These are phyloP conservation scores for Coemansia guatemalensis DNA, from an alignment of 192 early-diverging fungal genomes.

Conservation along the genomic window DNA sequence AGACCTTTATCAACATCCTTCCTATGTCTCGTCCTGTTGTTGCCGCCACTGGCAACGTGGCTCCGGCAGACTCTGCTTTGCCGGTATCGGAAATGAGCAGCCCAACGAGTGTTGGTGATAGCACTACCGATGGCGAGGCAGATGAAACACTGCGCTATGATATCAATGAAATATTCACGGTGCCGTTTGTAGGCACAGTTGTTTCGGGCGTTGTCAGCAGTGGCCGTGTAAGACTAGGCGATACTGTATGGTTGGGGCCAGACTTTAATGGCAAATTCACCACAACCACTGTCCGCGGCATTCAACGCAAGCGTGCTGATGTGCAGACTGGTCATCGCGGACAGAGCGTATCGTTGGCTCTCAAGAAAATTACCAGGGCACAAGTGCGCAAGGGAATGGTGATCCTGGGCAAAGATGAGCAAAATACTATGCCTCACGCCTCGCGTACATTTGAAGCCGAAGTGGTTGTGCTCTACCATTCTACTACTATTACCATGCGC, in stretches of 20 bases:
- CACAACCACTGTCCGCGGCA: slow-evolving; percentile 75
- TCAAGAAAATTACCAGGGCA: slow-evolving; percentile 80
- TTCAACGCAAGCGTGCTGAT: slow-evolving; percentile 85
- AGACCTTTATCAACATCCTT: slow-evolving; percentile 83
- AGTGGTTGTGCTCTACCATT: slow-evolving; percentile 87
- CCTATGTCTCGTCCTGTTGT: slow-evolving; percentile 36
- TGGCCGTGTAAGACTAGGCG: slow-evolving; percentile 78
- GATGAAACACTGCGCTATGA: slow-evolving; percentile 69
- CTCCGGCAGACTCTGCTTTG: not conserved
- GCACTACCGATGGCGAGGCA: not conserved
- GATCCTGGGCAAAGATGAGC: slow-evolving; percentile 23
- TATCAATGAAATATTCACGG: slow-evolving; percentile 88
- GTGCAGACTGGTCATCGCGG: slow-evolving; percentile 76
- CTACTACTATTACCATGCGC: slow-evolving; percentile 83
- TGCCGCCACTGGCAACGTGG: not conserved
- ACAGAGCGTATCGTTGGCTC: slow-evolving; percentile 80
- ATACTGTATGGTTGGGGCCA: slow-evolving; percentile 81
- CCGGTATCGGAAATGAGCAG: no score
- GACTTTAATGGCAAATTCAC: slow-evolving; percentile 81
- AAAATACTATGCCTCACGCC: slow-evolving; percentile 13
- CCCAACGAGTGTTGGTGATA: not conserved
- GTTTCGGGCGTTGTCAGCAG: slow-evolving; percentile 76
- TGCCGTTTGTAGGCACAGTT: slow-evolving; percentile 91
- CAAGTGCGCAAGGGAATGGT: slow-evolving; percentile 74
- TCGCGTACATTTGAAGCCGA: slow-evolving; percentile 84